Evolutionary conservation across 2,329 filamentous ascomycete species (phyloP).

Genomic region (Sclerotinia trifoliorum): DNA sequence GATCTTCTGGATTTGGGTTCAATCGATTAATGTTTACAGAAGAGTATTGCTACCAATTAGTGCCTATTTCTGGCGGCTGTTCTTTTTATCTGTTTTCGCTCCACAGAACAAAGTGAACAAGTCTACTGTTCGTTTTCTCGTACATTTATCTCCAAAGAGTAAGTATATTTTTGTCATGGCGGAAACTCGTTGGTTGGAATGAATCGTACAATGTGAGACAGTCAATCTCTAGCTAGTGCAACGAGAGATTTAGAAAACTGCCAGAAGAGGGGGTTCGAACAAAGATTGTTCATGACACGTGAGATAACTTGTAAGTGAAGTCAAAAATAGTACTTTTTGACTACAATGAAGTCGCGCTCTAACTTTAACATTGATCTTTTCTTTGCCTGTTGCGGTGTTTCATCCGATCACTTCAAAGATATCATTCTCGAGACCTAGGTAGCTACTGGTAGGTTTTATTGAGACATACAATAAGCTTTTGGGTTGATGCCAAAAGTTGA

Average conservation of each 20-base stretch:
- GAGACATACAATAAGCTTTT: too few species aligned
- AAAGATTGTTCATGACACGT: neutral
- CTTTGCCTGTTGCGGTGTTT: neutral
- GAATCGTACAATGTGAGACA: neutral
- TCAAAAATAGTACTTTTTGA: neutral
- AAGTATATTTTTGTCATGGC: neutral
- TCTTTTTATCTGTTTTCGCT: neutral
- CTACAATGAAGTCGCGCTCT: too few species aligned
- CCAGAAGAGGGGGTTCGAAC: neutral
- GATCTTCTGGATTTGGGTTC: slow-evolving; percentile 10
- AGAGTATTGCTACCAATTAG: neutral
- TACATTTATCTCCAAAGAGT: neutral
- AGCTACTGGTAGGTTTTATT: too few species aligned
- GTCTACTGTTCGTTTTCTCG: neutral
- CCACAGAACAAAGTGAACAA: neutral
- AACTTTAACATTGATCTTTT: neutral
- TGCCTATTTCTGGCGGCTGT: neutral
- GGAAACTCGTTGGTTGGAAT: neutral
- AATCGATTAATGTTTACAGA: slow-evolving; percentile 13
- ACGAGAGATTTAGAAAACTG: neutral
- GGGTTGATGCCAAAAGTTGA: too few species aligned
- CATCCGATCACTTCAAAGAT: too few species aligned
- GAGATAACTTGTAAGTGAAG: neutral
- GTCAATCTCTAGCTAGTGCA: neutral
- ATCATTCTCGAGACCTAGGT: too few species aligned